Evolutionary conservation across 2,329 filamentous ascomycete genomes (phyloP).

Genomic region (Rugonectria rugulosa): DNA sequence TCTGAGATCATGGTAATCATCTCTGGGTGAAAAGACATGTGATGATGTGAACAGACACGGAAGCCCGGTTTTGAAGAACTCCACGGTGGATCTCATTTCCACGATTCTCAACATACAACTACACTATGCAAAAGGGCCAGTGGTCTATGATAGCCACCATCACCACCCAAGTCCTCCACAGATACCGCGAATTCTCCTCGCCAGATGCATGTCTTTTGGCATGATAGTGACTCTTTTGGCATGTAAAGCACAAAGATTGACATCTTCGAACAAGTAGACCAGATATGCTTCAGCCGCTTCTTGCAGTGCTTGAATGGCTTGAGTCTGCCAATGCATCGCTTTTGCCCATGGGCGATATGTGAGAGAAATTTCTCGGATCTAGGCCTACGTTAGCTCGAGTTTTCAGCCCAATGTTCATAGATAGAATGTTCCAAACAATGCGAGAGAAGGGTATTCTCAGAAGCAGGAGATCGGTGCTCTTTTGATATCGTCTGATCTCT

Average conservation of each 20-base stretch:
- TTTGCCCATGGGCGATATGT: conserved; percentile 66
- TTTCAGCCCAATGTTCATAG: not conserved
- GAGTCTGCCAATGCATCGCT: conserved; percentile 92
- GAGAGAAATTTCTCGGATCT: conserved; percentile 72
- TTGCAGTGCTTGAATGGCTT: conserved; percentile 90
- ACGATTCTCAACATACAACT: no score
- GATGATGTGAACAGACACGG: no score
- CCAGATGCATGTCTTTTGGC: conserved; percentile 97
- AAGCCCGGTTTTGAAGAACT: no score
- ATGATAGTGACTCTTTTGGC: conserved; percentile 96
- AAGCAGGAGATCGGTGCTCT: conserved; percentile 85
- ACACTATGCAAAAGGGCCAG: no score
- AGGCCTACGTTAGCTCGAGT: conserved; percentile 8
- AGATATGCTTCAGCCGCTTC: conserved; percentile 97
- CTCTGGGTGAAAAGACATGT: no score
- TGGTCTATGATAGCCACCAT: no score
- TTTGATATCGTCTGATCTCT: conserved; percentile 92
- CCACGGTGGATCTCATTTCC: no score
- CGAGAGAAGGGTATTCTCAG: conserved; percentile 81
- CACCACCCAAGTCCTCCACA: conserved; percentile 73
- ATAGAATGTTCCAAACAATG: conserved; percentile 58
- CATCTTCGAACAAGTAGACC: conserved; percentile 84
- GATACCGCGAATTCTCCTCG: conserved; percentile 77
- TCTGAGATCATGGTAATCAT: no score
- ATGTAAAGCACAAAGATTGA: conserved; percentile 93